phyloP scores from a whole-genome alignment of 352 stramenopile genomes.

The Phytophthora citricola region DNA sequence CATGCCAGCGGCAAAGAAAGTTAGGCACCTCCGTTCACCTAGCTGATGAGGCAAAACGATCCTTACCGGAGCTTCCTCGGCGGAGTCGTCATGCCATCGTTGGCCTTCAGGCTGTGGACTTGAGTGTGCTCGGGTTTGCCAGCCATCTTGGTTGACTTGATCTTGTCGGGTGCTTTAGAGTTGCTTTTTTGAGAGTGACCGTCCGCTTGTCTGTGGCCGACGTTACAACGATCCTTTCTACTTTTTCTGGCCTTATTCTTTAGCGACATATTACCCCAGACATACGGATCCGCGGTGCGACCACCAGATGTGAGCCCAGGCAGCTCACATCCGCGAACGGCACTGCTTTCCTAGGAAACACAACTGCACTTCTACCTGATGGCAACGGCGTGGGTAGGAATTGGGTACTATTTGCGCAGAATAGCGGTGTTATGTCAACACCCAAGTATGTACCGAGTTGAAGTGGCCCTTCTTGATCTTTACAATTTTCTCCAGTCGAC shows the following conservation, averaged over 20 bases:
- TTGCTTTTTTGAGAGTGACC: conserved; percentile 39
- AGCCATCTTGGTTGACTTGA: conserved; percentile 26
- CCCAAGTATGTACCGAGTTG: neutral
- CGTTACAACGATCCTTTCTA: conserved; percentile 18
- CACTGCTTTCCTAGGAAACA: conserved; percentile 30
- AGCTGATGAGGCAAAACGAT: neutral
- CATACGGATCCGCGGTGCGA: conserved; percentile 10
- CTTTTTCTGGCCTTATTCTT: conserved; percentile 21
- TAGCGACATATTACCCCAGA: conserved; percentile 15
- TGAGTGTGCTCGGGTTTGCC: conserved; percentile 16
- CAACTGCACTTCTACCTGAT: conserved; percentile 8
- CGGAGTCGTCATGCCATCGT: conserved; percentile 19
- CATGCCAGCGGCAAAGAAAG: conserved; percentile 2
- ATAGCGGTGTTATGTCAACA: neutral
- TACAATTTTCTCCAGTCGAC: conserved; percentile 31
- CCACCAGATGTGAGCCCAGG: conserved; percentile 13
- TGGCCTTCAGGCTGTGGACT: neutral
- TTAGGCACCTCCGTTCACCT: conserved; percentile 15
- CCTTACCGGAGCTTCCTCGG: conserved; percentile 25
- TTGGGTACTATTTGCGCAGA: conserved; percentile 9
- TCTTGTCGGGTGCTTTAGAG: conserved; percentile 23
- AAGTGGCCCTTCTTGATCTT: conserved; percentile 19
- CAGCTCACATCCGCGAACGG: conserved; percentile 31
- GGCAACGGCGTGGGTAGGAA: conserved; percentile 5
- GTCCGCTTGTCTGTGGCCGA: neutral